phyloP scores from a whole-genome alignment of 805 yeast species.

The Jamesozyma rosinii region DNA sequence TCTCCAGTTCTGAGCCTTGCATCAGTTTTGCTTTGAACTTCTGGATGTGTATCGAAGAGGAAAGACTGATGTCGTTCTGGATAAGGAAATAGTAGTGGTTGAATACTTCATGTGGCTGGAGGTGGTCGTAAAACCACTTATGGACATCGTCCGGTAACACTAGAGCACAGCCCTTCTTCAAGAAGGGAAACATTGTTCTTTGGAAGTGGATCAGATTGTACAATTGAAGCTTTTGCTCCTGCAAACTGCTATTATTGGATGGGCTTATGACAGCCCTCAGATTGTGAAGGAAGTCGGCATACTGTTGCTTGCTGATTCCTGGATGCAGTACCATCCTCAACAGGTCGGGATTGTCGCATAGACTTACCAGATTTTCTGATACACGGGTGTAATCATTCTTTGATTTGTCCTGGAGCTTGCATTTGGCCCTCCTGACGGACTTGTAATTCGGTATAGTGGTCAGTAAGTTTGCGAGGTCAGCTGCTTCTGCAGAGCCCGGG shows the following conservation, averaged over 20 bases:
- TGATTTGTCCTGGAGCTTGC: neutral
- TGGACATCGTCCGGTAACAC: constrained; percentile 19
- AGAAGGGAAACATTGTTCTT: constrained; percentile 11
- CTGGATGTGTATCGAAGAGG: constrained; percentile 10
- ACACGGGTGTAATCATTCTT: neutral
- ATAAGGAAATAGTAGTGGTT: constrained; percentile 22
- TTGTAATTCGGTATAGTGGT: neutral
- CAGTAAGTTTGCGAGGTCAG: neutral
- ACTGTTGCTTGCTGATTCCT: neutral
- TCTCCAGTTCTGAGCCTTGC: constrained; percentile 24
- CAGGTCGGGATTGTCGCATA: neutral
- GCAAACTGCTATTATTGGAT: too few species aligned
- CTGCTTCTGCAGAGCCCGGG: neutral
- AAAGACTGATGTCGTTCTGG: constrained; percentile 16
- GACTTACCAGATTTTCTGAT: neutral
- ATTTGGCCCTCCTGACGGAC: neutral
- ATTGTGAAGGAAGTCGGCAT: neutral
- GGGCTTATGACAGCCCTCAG: neutral
- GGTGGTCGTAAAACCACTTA: constrained; percentile 21
- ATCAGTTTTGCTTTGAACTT: constrained; percentile 13
- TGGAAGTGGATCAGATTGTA: constrained; percentile 18
- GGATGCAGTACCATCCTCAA: constrained; percentile 1
- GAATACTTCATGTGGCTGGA: constrained; percentile 12
- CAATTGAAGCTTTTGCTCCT: constrained; percentile 3
- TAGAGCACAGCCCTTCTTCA: constrained; percentile 7